Evolutionary conservation across 1,284 basidiomycete genomes (phyloP).

Genomic region (Pholiota adiposa): DNA sequence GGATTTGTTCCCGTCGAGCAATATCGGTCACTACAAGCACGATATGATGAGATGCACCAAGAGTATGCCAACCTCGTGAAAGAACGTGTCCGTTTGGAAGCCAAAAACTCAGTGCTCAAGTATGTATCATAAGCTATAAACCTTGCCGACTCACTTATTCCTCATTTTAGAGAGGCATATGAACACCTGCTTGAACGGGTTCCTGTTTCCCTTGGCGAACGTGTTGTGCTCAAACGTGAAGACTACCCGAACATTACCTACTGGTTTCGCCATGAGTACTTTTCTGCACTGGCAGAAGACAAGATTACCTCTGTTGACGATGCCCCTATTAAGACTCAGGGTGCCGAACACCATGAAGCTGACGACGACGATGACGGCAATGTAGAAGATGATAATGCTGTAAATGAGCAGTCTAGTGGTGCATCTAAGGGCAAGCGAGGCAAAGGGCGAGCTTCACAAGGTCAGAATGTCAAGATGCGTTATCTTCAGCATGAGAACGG

Average conservation of each 20-base stretch:
- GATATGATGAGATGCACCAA: slow-evolving; percentile 7
- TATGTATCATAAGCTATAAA: slow-evolving; percentile 12
- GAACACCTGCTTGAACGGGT: slow-evolving; percentile 10
- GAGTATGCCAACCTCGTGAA: background rate
- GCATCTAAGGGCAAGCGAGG: slow-evolving; percentile 14
- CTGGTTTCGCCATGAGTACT: slow-evolving; percentile 16
- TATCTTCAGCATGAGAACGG: slow-evolving; percentile 15
- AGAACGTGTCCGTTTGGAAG: background rate
- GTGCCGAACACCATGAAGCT: slow-evolving; percentile 13
- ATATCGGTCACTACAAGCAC: slow-evolving; percentile 15
- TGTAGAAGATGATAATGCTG: slow-evolving; percentile 7
- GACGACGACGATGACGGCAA: slow-evolving; percentile 10
- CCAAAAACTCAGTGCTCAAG: slow-evolving; percentile 8
- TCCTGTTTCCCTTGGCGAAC: slow-evolving; percentile 11
- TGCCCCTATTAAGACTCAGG: slow-evolving; percentile 12
- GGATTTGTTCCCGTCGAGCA: slow-evolving; percentile 8
- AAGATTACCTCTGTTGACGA: slow-evolving; percentile 11
- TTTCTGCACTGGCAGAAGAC: slow-evolving; percentile 14
- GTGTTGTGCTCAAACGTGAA: slow-evolving; percentile 10
- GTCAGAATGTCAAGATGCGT: slow-evolving; percentile 16
- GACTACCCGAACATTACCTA: slow-evolving; percentile 15
- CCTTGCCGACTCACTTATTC: slow-evolving; percentile 12
- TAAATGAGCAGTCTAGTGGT: slow-evolving; percentile 11
- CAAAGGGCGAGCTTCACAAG: slow-evolving; percentile 14
- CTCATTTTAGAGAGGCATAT: slow-evolving; percentile 11